These are phyloP conservation scores for Grosmannia huntii DNA, from an alignment of 2,329 filamentous ascomycete species.

Conservation along the genomic window DNA sequence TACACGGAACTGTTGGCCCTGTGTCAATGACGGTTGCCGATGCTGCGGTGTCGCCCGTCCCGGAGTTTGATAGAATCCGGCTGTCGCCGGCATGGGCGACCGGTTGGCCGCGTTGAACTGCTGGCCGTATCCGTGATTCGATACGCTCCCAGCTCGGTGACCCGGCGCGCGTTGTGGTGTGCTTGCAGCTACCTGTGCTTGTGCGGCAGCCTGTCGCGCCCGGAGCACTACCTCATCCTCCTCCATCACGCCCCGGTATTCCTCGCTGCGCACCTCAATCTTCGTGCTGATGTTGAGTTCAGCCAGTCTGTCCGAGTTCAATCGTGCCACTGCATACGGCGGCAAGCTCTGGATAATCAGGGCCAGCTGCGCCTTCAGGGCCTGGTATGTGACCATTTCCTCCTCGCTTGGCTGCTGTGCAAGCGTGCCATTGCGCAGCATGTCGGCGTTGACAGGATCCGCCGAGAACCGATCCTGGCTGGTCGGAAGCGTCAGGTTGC, in stretches of 20 bases:
- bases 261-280: constrained; percentile 57
- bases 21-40: constrained; percentile 13
- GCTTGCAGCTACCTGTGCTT: constrained; percentile 16
- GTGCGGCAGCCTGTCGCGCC: constrained; percentile 11
- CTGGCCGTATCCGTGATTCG: constrained; percentile 29
- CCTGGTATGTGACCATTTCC: constrained; percentile 51
- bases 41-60: constrained; percentile 27
- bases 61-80: constrained; percentile 30
- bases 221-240: constrained; percentile 58
- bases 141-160: constrained; percentile 21
- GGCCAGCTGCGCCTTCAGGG: constrained; percentile 61
- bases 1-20: constrained; percentile 29
- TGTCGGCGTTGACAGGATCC: constrained; percentile 53
- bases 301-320: constrained; percentile 75
- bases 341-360: constrained; percentile 65
- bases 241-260: constrained; percentile 70
- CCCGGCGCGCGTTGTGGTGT: constrained; percentile 18
- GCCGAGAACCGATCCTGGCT: constrained; percentile 47
- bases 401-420: constrained; percentile 51
- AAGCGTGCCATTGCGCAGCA: constrained; percentile 52
- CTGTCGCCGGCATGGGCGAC: constrained; percentile 25
- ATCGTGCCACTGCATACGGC: constrained; percentile 73
- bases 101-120: constrained; percentile 37
- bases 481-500: constrained; percentile 55
- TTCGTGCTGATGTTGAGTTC: constrained; percentile 72